phyloP scores from a whole-genome alignment of 371 early-diverging fungal species.

The Mucor irregularis region DNA sequence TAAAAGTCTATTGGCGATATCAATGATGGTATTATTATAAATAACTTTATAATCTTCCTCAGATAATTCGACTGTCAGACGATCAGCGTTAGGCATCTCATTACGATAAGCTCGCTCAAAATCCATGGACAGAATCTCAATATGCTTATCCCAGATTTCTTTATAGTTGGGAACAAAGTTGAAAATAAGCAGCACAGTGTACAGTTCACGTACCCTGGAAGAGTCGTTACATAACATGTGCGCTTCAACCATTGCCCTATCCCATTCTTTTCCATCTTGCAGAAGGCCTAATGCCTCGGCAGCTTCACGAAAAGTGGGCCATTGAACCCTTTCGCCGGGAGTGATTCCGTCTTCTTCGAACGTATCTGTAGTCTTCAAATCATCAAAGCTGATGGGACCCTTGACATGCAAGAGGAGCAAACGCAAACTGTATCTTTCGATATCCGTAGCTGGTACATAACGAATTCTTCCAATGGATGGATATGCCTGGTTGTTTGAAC shows the following conservation, averaged over 20 bases:
- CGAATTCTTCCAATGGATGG: slow-evolving; percentile 19
- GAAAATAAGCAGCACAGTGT: not conserved
- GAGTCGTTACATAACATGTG: not conserved
- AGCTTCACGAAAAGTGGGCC: slow-evolving; percentile 7
- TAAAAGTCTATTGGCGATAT: not conserved
- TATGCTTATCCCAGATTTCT: not conserved
- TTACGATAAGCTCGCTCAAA: not conserved
- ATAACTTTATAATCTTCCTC: not conserved
- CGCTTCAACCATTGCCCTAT: not conserved
- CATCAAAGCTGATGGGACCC: slow-evolving; percentile 12
- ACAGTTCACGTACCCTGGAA: not conserved
- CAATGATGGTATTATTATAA: not conserved
- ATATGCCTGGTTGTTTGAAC: not conserved
- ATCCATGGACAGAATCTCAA: not conserved
- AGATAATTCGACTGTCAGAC: not conserved
- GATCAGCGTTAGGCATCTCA: not conserved
- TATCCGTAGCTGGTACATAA: slow-evolving; percentile 13
- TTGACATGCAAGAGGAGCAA: slow-evolving; percentile 8
- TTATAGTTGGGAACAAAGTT: not conserved
- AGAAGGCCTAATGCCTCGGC: slow-evolving; percentile 17
- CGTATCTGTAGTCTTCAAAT: slow-evolving; percentile 10
- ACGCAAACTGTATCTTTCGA: slow-evolving; percentile 19
- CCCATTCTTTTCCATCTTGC: not conserved
- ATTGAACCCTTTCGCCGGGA: slow-evolving; percentile 1
- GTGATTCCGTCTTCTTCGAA: not conserved